These are phyloP conservation scores for Verticillium dahliae DNA, from an alignment of 2,329 filamentous ascomycete species.

Conservation along the genomic window DNA sequence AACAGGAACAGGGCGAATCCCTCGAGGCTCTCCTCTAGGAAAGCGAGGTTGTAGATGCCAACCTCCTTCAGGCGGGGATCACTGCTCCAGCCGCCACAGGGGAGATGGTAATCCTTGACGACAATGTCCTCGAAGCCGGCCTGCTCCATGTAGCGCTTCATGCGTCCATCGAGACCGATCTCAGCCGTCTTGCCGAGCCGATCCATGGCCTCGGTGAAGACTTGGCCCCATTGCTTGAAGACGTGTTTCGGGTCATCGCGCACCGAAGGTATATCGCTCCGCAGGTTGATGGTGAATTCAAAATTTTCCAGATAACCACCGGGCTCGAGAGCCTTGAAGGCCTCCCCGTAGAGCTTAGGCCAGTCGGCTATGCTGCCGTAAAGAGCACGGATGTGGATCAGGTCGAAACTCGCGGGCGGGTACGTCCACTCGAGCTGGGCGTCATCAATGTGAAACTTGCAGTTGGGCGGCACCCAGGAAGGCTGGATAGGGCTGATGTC, in stretches of 20 bases:
- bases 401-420: constrained; percentile 44
- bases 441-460: constrained; percentile 29
- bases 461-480: constrained; percentile 36
- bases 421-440: constrained; percentile 35
- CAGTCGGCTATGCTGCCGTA: constrained; percentile 52
- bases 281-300: constrained; percentile 17
- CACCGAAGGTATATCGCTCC: constrained; percentile 15
- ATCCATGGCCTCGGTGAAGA: constrained; percentile 16
- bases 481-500: constrained; percentile 53
- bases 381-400: constrained; percentile 53
- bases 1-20: constrained; percentile 20
- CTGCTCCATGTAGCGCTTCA: constrained; percentile 13
- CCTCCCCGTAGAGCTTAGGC: constrained; percentile 41
- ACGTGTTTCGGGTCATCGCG: constrained; percentile 16
- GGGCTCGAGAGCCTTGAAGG: constrained; percentile 46
- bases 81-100: constrained; percentile 9
- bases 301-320: constrained; percentile 39
- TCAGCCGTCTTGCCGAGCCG: constrained; percentile 14
- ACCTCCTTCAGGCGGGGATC: constrained; percentile 6
- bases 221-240: constrained; percentile 18
- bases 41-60: constrained; percentile 13
- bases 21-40: constrained; percentile 19
- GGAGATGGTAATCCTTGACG: constrained; percentile 8
- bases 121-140: constrained; percentile 14
- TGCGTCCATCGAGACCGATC: constrained; percentile 12